phyloP scores from a whole-genome alignment of 257 asterid species.

The Salvia rosmarinus region DNA sequence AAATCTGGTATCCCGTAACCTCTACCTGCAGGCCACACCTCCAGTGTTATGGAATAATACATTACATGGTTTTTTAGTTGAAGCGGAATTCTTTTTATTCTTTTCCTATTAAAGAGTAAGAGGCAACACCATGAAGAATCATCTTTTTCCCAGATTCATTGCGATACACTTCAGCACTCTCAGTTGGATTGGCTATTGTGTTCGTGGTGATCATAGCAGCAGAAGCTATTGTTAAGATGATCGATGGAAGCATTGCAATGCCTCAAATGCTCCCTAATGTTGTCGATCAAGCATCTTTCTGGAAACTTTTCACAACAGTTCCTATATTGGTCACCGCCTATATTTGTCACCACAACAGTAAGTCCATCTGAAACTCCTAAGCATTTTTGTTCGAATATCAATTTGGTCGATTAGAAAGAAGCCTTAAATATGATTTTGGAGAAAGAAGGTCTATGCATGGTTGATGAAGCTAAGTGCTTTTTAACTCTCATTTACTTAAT shows the following conservation, averaged over 20 bases:
- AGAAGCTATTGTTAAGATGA: conserved; percentile 57
- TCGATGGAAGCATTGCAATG: conserved; percentile 74
- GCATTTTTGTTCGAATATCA: background rate
- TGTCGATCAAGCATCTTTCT: conserved; percentile 82
- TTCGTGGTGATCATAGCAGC: conserved; percentile 88
- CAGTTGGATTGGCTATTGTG: conserved; percentile 74
- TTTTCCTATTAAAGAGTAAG: conserved; percentile 4
- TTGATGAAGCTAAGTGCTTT: background rate
- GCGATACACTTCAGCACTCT: conserved; percentile 88
- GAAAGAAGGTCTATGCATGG: background rate
- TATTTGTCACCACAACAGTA: conserved; percentile 87
- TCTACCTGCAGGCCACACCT: conserved; percentile 24
- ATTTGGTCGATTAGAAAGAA: background rate
- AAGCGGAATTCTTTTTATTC: background rate
- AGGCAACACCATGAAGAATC: conserved; percentile 26
- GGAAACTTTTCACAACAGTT: conserved; percentile 83
- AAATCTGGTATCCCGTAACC: conserved; percentile 4
- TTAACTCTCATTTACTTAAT: conserved; percentile 3
- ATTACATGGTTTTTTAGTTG: conserved; percentile 22
- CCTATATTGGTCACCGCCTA: conserved; percentile 88
- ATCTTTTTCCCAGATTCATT: conserved; percentile 66
- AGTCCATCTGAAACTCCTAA: conserved; percentile 32
- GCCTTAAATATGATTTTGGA: background rate
- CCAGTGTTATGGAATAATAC: conserved; percentile 19
- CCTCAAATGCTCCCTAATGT: conserved; percentile 73